Evolutionary conservation across 2,329 filamentous ascomycete genomes (phyloP).

Genomic region (Alternaria arbusti): DNA sequence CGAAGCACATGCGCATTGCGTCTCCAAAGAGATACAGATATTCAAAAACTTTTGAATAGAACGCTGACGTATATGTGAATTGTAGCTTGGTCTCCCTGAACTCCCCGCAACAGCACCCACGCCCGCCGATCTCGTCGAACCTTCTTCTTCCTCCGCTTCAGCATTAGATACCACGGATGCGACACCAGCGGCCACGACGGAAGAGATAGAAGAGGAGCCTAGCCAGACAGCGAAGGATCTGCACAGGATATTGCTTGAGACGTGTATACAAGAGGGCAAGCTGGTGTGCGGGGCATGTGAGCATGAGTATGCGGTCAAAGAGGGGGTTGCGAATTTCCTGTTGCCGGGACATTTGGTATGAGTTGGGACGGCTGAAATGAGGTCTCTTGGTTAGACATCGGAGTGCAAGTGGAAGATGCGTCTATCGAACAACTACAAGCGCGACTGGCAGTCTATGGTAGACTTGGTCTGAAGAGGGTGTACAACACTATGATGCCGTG

Average conservation of each 20-base stretch:
- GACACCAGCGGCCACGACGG: conserved; percentile 24
- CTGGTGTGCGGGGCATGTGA: conserved; percentile 90
- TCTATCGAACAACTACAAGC: neutral
- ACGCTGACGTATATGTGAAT: neutral
- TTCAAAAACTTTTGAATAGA: neutral
- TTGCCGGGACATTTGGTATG: conserved; percentile 87
- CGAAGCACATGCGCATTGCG: neutral
- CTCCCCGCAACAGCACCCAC: conserved; percentile 60
- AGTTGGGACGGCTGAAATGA: conserved; percentile 15
- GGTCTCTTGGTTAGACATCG: neutral
- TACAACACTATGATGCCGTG: neutral
- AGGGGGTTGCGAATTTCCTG: conserved; percentile 96
- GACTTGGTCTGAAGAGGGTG: neutral
- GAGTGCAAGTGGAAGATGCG: neutral
- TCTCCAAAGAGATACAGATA: neutral
- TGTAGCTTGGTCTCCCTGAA: conserved; percentile 77
- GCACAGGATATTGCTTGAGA: conserved; percentile 85
- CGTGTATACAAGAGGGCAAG: conserved; percentile 85
- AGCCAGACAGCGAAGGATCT: conserved; percentile 74
- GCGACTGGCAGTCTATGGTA: neutral
- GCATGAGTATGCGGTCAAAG: conserved; percentile 92
- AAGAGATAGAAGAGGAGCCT: conserved; percentile 69
- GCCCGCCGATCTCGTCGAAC: conserved; percentile 42
- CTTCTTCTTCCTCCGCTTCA: neutral
- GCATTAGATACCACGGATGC: conserved; percentile 43